Conservation (phyloP, 768 basidiomycete genomes). For the Serendipita indica region DNA sequence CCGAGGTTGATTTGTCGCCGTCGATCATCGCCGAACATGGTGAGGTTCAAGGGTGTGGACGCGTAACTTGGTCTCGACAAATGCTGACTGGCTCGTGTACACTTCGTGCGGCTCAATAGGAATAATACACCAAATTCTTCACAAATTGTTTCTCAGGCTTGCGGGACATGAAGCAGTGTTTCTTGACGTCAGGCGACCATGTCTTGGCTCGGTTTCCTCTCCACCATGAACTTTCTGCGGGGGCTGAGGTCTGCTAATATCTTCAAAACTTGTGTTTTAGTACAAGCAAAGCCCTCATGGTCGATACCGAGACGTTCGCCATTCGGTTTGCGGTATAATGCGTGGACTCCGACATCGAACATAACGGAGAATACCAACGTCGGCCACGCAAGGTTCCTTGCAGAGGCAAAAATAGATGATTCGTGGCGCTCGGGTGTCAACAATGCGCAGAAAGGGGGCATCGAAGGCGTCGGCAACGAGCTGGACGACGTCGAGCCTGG, state of each 20-base stretch:
- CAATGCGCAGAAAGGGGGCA: slow-evolving; percentile 1
- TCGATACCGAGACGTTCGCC: too few relatives aligned
- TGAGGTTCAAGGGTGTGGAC: neutral
- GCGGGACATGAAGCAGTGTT: too few relatives aligned
- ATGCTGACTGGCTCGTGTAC: too few relatives aligned
- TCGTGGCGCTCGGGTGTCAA: slow-evolving; percentile 22
- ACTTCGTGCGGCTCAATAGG: too few relatives aligned
- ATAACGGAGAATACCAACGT: slow-evolving; percentile 27
- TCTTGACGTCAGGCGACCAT: neutral
- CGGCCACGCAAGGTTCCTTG: slow-evolving; percentile 30
- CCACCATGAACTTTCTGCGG: neutral
- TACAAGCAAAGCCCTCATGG: too few relatives aligned
- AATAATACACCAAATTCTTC: too few relatives aligned
- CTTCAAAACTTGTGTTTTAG: too few relatives aligned
- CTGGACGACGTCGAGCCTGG: slow-evolving; percentile 6
- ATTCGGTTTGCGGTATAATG: too few relatives aligned
- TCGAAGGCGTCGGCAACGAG: slow-evolving; percentile 13
- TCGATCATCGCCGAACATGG: slow-evolving; percentile 13
- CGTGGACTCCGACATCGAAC: neutral
- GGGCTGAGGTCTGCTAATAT: neutral
- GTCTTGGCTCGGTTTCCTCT: neutral
- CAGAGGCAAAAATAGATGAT: slow-evolving; percentile 25
- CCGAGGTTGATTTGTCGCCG: slow-evolving; percentile 50
- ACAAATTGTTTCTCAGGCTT: too few relatives aligned
- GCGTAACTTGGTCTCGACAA: too few relatives aligned